Evolutionary conservation across 2,329 filamentous ascomycete species (phyloP), one percentile per base, ranked within the genome.

Genomic region (Calonectria naviculata): DNA sequence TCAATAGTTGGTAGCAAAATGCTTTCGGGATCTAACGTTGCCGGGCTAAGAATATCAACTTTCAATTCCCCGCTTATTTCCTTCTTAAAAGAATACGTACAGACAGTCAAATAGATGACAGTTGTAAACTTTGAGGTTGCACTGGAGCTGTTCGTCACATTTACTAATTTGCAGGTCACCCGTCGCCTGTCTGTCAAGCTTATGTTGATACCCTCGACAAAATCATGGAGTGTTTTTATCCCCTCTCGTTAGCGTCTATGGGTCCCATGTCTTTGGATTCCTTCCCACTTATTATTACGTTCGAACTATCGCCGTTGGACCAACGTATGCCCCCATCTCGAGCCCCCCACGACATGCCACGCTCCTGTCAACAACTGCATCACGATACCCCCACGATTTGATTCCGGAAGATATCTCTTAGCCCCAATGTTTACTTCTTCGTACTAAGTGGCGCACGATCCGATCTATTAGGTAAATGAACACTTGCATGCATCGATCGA

Each of bases 341-440:
- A 36, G 21, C n/a, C 52, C 52, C 52, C 52, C 52, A 58, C 52
- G 52, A 26, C 52, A 58, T 58, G 52, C 52, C 52, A 58, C 52
- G 52, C 52, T 58, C 34, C 10, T 17, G 31, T 58, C 21, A 36
- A 58, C 21, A 13, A 29, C 38, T 17, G 15, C 21, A 58, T 24
- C 34, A 38, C 5, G 52, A 6, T 24, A 38, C 52, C 52, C 52
- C 52, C 52, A 58, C 52, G 52, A 58, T 13, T 19, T 26, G 34
- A 29, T 24, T 5, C 21, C 52, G 52, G 31, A 24, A 9, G 21
- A 9, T 58, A 38, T 58, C 24, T 19, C 6, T 36, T 21, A 36
- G 31, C 12, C 31, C n/a, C 5, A 24, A 56, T 38, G 31, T 38
- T 56, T 56, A 19, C 52, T 56, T 56, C 31, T 56, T 56, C 31